phyloP scores from a whole-genome alignment of 169 alveolate species.

The Eimeria acervulina region DNA sequence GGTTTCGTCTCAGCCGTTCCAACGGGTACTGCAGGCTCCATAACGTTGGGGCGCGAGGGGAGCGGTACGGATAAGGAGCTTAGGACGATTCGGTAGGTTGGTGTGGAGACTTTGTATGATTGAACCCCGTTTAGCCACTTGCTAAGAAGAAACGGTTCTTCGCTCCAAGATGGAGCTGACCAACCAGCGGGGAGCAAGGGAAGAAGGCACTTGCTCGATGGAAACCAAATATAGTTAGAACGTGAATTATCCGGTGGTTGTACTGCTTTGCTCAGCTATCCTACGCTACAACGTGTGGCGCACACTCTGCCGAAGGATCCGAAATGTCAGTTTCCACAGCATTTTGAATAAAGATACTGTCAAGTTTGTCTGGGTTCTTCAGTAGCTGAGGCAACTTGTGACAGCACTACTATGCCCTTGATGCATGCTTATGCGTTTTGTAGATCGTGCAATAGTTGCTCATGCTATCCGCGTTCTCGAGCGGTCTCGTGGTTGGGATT shows the following conservation, averaged over 20 bases:
- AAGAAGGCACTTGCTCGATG: not conserved
- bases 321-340: conserved; percentile 79
- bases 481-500: conserved; percentile 86
- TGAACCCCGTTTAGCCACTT: not conserved
- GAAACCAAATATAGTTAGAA: not conserved
- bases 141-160: not conserved
- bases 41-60: conserved; percentile 74
- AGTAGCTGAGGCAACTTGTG: not conserved
- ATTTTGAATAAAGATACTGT: not conserved
- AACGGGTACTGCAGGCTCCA: conserved; percentile 81
- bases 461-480: conserved; percentile 85
- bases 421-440: not conserved
- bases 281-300: conserved; percentile 86
- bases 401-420: not conserved
- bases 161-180: not conserved
- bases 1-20: conserved; percentile 85
- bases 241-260: not conserved
- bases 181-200: not conserved
- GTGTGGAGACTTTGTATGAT: not conserved
- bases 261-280: conserved; percentile 75
- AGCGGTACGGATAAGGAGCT: conserved; percentile 78
- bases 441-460: conserved; percentile 82
- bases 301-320: conserved; percentile 85
- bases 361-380: not conserved
- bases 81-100: conserved; percentile 72